Conservation (phyloP, 2,329 filamentous ascomycete species). For the Pezicula radicicola region DNA sequence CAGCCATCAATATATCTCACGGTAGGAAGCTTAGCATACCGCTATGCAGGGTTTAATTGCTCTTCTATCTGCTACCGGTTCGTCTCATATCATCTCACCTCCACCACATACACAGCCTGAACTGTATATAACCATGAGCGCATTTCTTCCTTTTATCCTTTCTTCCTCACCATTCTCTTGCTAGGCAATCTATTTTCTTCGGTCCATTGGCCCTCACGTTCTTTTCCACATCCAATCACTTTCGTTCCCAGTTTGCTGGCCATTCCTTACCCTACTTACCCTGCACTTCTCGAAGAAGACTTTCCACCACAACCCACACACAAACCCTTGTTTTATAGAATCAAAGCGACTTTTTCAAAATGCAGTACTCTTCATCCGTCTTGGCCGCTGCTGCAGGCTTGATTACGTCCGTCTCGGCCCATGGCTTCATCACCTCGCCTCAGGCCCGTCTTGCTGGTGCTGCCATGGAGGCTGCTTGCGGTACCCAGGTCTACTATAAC, state of each 20-base stretch:
- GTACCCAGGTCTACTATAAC: conserved; percentile 36
- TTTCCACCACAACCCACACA: neutral
- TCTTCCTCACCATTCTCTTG: conserved; percentile 7
- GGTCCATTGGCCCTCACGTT: conserved; percentile 15
- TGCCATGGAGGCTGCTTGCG: conserved; percentile 42
- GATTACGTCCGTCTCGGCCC: conserved; percentile 41
- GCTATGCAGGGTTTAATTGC: no score
- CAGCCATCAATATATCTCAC: no score
- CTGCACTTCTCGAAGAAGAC: neutral
- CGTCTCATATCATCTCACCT: no score
- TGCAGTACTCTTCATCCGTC: conserved; percentile 22
- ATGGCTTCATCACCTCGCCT: conserved; percentile 45
- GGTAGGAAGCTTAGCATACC: no score
- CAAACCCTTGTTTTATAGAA: neutral
- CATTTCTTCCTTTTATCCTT: no score
- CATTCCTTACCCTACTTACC: conserved; percentile 7
- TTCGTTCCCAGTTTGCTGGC: conserved; percentile 15
- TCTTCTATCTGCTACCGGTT: no score
- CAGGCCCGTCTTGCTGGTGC: conserved; percentile 37
- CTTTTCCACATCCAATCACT: conserved; percentile 10
- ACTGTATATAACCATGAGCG: no score
- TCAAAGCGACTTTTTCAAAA: conserved; percentile 9
- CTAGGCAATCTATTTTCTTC: conserved; percentile 18
- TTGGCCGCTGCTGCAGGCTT: conserved; percentile 16
- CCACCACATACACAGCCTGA: no score